Base-by-base conservation (phyloP, 1,139 yeast species). In the Zhuliangozyma parablackwelliae region DNA sequence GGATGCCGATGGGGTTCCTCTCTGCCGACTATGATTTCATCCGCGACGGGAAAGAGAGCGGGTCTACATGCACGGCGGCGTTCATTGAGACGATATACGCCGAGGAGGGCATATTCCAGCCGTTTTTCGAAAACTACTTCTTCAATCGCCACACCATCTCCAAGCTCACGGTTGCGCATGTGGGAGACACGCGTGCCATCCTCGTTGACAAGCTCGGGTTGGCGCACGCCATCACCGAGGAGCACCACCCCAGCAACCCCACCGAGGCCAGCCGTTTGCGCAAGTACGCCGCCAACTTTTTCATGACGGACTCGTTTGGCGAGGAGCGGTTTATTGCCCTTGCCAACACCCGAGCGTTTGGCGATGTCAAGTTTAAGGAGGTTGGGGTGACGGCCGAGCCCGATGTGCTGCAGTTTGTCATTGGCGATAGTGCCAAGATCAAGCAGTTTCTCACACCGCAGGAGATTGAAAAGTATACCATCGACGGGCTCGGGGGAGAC, bases 101-200 rank as follows among this genome's bases (percentile, higher is more conserved):
- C 26, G 63, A 57, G 21, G 53, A 52, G 7, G 56, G 37, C 59
- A 66, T 41, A 55, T 48, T 48, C 34, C 53, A 49, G 36, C 61
- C 61, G 8, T 60, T 56, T 25, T 57, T 53, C 37, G 73, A 66
- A 29, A 66, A 72, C 42, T 80, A 74, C 50, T 89, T 75, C 62
- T 92, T 92, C 68, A 79, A 82, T 45, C 75, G 82, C 13, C 67
- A 71, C 21, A 82, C 87, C n/a, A 66, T 85, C 12, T 72, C 88
- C 25, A 80, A 80, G 49, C 60, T 92, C 29, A 74, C 87, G 1
- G 76, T 90, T 20, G 92, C 95, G 1, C 98, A 92, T 56, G 82
- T 90, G n/a, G 98, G 98, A 3, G 98, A 92, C 55, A 86, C 97
- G 3, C 74, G 87, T 46, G 90, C 95, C n/a, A 74, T 92, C 6